These are phyloP conservation scores for Xylariomycetidae sp. DNA, from an alignment of 2,329 filamentous ascomycete species.

Conservation along the genomic window DNA sequence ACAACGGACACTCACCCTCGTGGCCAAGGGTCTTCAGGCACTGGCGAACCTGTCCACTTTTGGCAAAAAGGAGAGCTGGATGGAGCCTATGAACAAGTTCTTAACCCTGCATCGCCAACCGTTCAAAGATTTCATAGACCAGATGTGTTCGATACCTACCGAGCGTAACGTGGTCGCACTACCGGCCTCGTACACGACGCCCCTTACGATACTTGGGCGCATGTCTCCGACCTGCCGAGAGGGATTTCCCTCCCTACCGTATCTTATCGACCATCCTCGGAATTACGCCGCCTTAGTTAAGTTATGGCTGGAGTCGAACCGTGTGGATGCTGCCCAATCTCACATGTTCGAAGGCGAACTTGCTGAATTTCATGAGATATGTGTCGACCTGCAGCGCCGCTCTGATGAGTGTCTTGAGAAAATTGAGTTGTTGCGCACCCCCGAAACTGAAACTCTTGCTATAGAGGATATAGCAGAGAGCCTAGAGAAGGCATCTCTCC, in stretches of 20 bases:
- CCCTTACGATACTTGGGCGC: conserved; percentile 81
- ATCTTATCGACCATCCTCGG: conserved; percentile 83
- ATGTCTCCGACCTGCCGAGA: conserved; percentile 77
- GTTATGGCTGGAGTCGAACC: conserved; percentile 64
- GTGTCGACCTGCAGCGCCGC: conserved; percentile 44
- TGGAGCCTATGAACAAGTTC: conserved; percentile 97
- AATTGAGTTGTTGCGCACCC: conserved; percentile 40
- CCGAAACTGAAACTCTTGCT: conserved; percentile 29
- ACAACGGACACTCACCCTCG: conserved; percentile 83
- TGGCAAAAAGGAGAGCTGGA: conserved; percentile 95
- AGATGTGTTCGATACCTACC: conserved; percentile 76
- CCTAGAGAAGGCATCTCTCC: conserved; percentile 39
- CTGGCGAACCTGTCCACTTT: conserved; percentile 88
- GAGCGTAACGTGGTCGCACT: conserved; percentile 61
- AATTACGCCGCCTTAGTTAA: conserved; percentile 81
- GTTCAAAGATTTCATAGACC: conserved; percentile 84
- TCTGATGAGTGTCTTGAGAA: conserved; percentile 47
- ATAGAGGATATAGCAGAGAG: conserved; percentile 40
- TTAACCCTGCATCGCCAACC: conserved; percentile 68
- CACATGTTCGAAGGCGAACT: conserved; percentile 47
- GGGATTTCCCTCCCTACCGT: conserved; percentile 88
- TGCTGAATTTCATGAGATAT: conserved; percentile 48
- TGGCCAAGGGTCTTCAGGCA: conserved; percentile 88
- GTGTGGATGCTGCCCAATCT: conserved; percentile 24
- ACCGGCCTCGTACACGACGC: conserved; percentile 86